Evolutionary conservation across 768 basidiomycete species (phyloP).

Genomic region (Omphalotus guepiniiformis): DNA sequence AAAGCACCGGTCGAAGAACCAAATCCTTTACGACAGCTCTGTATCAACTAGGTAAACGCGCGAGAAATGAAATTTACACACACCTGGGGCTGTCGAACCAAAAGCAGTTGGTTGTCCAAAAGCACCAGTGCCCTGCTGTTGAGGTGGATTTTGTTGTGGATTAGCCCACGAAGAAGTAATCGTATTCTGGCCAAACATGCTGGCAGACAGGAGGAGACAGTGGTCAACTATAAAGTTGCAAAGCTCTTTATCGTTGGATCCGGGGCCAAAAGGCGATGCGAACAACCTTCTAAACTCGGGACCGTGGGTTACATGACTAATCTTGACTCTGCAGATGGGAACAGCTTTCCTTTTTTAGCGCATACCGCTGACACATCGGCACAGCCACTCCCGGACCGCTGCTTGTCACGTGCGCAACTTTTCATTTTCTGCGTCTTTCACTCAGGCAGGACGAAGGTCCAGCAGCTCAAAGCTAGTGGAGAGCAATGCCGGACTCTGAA

Average conservation of each 20-base stretch:
- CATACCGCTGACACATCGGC: not conserved
- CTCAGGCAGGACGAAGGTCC: not conserved
- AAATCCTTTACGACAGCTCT: slow-evolving; percentile 12
- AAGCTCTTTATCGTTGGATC: not conserved
- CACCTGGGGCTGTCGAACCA: slow-evolving; percentile 53
- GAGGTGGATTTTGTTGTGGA: slow-evolving; percentile 48
- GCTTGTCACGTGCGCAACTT: not conserved
- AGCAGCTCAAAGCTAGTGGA: not conserved
- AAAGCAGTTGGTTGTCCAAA: slow-evolving; percentile 72
- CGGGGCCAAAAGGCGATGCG: not conserved
- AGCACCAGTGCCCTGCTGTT: slow-evolving; percentile 42
- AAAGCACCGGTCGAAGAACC: slow-evolving; percentile 37
- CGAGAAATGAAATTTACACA: slow-evolving; percentile 29
- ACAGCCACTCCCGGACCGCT: not conserved
- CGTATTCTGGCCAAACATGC: slow-evolving; percentile 56
- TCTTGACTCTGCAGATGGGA: slow-evolving; percentile 4
- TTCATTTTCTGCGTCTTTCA: not conserved
- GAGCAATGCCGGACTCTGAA: slow-evolving; percentile 49
- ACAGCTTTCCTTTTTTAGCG: no score
- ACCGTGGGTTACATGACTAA: not conserved
- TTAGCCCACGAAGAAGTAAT: slow-evolving; percentile 67
- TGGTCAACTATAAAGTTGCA: not conserved
- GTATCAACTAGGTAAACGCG: slow-evolving; percentile 14
- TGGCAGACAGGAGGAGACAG: slow-evolving; percentile 10
- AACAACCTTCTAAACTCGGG: not conserved